These are phyloP conservation scores for Pyricularia sp. DNA, from an alignment of 2,329 filamentous ascomycete genomes.

Conservation along the genomic window DNA sequence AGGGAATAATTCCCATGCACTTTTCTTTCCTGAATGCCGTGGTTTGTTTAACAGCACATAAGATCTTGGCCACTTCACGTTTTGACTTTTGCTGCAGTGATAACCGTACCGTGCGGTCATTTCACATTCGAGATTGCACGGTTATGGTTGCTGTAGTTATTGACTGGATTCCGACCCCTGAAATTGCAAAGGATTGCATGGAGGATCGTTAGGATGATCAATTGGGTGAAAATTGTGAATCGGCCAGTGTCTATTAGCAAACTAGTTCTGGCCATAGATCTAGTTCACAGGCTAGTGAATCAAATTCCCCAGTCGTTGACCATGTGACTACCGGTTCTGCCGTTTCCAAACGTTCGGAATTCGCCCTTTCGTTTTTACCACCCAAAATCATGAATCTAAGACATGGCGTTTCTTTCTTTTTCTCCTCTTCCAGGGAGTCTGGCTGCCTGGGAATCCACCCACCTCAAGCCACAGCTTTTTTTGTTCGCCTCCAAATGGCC, in stretches of 20 bases:
- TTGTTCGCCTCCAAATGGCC: not conserved
- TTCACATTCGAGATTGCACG: not conserved
- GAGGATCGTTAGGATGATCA: not conserved
- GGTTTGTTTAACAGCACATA: not conserved
- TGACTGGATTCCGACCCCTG: not conserved
- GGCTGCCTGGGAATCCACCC: not conserved
- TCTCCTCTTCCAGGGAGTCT: not conserved
- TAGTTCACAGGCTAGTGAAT: not conserved
- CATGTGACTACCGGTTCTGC: not conserved
- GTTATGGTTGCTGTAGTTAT: not conserved
- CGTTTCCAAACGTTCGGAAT: not conserved
- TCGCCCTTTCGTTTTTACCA: not conserved
- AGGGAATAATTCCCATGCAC: not conserved
- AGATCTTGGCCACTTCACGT: not conserved
- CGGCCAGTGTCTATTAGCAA: not conserved
- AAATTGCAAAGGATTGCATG: not conserved
- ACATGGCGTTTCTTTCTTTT: not conserved
- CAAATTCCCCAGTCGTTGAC: not conserved
- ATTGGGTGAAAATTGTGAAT: not conserved
- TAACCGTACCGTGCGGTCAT: not conserved
- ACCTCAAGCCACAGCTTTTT: not conserved
- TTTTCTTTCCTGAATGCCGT: not conserved
- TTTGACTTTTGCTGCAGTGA: not conserved
- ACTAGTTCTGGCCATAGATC: not conserved
- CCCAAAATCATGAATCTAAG: not conserved